Conservation (phyloP, 2,329 filamentous ascomycete species). For the Penicillium sclerotigenum region DNA sequence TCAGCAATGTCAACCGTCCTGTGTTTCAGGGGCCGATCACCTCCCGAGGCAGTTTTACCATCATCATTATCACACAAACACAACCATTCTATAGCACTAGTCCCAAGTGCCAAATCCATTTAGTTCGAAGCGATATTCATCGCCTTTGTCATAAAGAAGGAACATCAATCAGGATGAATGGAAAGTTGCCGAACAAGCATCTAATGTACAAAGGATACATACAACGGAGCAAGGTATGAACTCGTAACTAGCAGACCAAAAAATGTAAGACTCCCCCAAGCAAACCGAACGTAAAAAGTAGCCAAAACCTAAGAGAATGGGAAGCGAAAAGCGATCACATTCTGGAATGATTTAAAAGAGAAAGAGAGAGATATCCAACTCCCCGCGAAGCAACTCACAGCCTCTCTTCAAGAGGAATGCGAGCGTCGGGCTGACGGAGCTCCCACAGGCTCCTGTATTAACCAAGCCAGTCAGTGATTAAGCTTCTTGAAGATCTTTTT, state of each 20-base stretch:
- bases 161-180: background rate
- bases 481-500: background rate
- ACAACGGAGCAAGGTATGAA: background rate
- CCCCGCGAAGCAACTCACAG: background rate
- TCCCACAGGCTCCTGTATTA: background rate
- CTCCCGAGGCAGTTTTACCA: too few relatives aligned
- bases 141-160: background rate
- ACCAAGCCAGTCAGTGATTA: background rate
- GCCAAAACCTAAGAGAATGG: background rate
- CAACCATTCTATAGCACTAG: background rate
- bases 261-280: background rate
- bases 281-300: background rate
- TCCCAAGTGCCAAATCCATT: background rate
- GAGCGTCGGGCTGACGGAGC: background rate
- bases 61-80: too few relatives aligned
- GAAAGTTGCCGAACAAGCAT: background rate
- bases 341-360: background rate
- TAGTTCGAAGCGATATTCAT: background rate
- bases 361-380: background rate
- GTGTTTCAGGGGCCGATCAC: too few relatives aligned
- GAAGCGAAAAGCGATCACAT: background rate
- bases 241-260: background rate
- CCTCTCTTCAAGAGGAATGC: background rate
- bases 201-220: background rate
- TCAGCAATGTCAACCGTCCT: too few relatives aligned